These are phyloP conservation scores for Nitzschia inconspicua DNA, from an alignment of 108 stramenopile species.

Conservation along the genomic window DNA sequence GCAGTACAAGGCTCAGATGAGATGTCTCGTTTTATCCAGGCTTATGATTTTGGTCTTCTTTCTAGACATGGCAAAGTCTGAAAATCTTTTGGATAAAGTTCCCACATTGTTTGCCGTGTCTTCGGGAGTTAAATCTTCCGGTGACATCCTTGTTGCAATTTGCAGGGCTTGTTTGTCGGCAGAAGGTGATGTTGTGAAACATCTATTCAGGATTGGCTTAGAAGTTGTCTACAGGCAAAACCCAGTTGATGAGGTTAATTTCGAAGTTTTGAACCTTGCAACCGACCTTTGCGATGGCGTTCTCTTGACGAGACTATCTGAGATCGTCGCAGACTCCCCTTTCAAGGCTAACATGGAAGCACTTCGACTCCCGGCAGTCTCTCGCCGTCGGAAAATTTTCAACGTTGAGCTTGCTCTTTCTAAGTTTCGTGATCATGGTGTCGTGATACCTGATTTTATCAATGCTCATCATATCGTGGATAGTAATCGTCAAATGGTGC, in stretches of 20 bases:
- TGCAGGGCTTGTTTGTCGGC: constrained; percentile 75
- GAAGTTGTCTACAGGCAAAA: constrained; percentile 75
- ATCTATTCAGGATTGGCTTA: constrained; percentile 75
- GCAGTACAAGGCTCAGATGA: constrained; percentile 54
- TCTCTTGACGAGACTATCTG: constrained; percentile 78
- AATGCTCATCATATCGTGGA: constrained; percentile 80
- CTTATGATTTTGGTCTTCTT: constrained; percentile 78
- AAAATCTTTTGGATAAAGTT: constrained; percentile 54
- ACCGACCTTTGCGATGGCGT: constrained; percentile 94
- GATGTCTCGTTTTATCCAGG: constrained; percentile 57
- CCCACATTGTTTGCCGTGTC: constrained; percentile 59
- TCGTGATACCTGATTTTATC: constrained; percentile 55
- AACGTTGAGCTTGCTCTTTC: constrained; percentile 78
- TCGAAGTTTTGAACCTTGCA: constrained; percentile 73
- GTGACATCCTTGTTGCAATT: constrained; percentile 70
- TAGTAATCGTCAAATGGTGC: constrained; percentile 78
- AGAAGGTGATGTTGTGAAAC: constrained; percentile 87
- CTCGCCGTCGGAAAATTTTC: constrained; percentile 89
- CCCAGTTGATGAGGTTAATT: constrained; percentile 90
- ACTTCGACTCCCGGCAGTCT: constrained; percentile 86
- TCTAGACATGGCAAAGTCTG: constrained; percentile 70
- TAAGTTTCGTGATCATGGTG: constrained; percentile 36
- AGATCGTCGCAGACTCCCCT: constrained; percentile 50
- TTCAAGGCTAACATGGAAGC: constrained; percentile 37
- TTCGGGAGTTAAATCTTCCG: constrained; percentile 83